Conservation (phyloP, 306 rosid species). For the Pueraria montana region DNA sequence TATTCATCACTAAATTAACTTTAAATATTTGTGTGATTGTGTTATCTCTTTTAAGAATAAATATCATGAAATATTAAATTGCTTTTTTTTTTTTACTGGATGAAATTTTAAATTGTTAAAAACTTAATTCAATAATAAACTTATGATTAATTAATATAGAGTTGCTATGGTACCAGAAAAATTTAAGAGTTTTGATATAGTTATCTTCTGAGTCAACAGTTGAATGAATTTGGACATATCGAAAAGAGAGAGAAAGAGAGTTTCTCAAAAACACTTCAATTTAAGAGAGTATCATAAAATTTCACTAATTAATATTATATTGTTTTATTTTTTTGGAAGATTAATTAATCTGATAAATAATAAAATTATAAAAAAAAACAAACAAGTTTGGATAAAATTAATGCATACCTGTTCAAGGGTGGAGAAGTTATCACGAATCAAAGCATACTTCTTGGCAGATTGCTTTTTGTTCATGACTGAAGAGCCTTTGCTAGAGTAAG, state of each 20-base stretch:
- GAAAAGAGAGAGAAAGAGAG: not conserved
- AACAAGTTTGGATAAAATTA: not conserved
- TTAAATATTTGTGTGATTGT: not conserved
- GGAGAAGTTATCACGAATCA: slow-evolving; percentile 68
- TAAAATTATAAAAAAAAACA: no score
- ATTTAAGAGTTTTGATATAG: not conserved
- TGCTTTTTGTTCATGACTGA: slow-evolving; percentile 6
- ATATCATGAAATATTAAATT: not conserved
- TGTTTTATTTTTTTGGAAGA: not conserved
- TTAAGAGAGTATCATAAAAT: not conserved
- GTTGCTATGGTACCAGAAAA: not conserved
- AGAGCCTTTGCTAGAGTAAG: slow-evolving; percentile 26
- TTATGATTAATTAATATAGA: not conserved
- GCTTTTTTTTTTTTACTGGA: no score
- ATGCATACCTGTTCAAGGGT: slow-evolving; percentile 68
- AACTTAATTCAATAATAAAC: not conserved
- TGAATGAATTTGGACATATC: not conserved
- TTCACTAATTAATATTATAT: not conserved
- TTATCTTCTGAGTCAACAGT: not conserved
- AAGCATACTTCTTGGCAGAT: slow-evolving; percentile 60
- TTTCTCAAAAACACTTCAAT: not conserved
- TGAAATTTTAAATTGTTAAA: not conserved
- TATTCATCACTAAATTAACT: not conserved
- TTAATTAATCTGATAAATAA: not conserved
- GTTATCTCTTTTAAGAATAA: not conserved